Evolutionary conservation across 176 grass and related monocot species (phyloP), one percentile per base, ranked within the genome.

Genomic region (Bonia amplexicaulis): DNA sequence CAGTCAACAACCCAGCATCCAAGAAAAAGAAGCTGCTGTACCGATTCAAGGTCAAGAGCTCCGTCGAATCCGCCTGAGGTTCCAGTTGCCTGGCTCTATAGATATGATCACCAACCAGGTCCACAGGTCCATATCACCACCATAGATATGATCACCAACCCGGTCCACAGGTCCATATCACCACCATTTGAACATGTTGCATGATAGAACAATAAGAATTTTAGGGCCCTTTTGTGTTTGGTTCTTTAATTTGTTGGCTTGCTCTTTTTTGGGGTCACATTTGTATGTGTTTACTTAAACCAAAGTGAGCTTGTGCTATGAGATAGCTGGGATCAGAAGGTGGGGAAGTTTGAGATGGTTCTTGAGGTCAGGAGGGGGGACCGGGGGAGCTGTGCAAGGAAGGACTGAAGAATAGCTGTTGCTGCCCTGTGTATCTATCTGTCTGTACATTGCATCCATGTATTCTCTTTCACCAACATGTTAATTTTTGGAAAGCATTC

Each of bases 11-110:
- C 81, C 74, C 83, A 0, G 73, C 90, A 13, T 98, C 96, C 9
- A 95, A 92, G 91, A 98, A 98, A 89, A 98, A 98, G 93, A 93
- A 94, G 89, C 87, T 98, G 14, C 91, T 98, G 22, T 95, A 89
- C 87, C 87, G 96, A 78, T 90, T 54, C 84, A 98, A 95, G 93
- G 85, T 87, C 41, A 95, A 90, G 89, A 90, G 89, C 87, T 81
- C 91, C 20, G 23, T 77, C 1, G 82, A 87, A 42, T 88, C 85
- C 12, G 20, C 74, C n/a, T 86, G 54, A 86, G 46, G 26, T 19
- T 74, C 15, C 26, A 22, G 48, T 76, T 73, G 71, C 35, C 31
- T 82, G 46, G 46, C 41, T 44, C 42, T 5, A 19, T 57, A 13
- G 42, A 68, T 90, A 74, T 73, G 70, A 63, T 76, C 69, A 26